Evolutionary conservation across 2,329 filamentous ascomycete genomes (phyloP).

Genomic region (Diaporthe ilicicola): DNA sequence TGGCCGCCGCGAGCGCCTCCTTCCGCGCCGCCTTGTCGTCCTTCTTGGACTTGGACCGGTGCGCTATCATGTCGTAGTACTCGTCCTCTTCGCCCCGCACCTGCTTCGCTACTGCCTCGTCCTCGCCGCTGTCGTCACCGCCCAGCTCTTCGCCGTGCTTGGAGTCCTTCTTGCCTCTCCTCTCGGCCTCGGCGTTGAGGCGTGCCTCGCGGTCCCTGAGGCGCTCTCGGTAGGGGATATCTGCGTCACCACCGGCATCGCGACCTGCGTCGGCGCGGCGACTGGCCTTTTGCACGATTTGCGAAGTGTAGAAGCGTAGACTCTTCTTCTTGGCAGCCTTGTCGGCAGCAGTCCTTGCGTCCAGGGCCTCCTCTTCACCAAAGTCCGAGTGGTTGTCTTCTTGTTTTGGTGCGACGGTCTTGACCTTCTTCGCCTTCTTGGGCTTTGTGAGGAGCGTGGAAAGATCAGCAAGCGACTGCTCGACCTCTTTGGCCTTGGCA

Average conservation of each 20-base stretch:
- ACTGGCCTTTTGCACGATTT: slow-evolving; percentile 94
- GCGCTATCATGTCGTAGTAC: slow-evolving; percentile 90
- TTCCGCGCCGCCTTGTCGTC: slow-evolving; percentile 72
- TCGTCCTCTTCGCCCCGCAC: slow-evolving; percentile 68
- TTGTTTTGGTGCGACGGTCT: slow-evolving; percentile 45
- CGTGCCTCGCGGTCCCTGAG: slow-evolving; percentile 85
- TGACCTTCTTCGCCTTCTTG: slow-evolving; percentile 52
- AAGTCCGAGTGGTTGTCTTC: slow-evolving; percentile 83
- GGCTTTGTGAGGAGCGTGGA: slow-evolving; percentile 65
- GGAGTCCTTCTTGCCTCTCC: slow-evolving; percentile 74
- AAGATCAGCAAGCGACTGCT: slow-evolving; percentile 75
- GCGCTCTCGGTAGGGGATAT: slow-evolving; percentile 89
- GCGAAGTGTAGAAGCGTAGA: slow-evolving; percentile 96
- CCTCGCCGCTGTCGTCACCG: slow-evolving; percentile 70
- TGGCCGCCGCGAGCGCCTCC: slow-evolving; percentile 66
- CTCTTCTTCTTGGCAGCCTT: slow-evolving; percentile 92
- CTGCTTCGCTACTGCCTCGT: slow-evolving; percentile 66
- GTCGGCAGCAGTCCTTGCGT: slow-evolving; percentile 80
- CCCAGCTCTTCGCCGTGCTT: slow-evolving; percentile 73
- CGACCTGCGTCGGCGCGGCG: slow-evolving; percentile 78
- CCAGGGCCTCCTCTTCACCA: slow-evolving; percentile 85
- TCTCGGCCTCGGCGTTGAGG: slow-evolving; percentile 88
- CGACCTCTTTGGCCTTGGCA: slow-evolving; percentile 64
- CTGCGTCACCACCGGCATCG: slow-evolving; percentile 80
- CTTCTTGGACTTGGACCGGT: slow-evolving; percentile 73